Evolutionary conservation across 257 asterid species (phyloP).

Genomic region (Jacaranda mimosifolia): DNA sequence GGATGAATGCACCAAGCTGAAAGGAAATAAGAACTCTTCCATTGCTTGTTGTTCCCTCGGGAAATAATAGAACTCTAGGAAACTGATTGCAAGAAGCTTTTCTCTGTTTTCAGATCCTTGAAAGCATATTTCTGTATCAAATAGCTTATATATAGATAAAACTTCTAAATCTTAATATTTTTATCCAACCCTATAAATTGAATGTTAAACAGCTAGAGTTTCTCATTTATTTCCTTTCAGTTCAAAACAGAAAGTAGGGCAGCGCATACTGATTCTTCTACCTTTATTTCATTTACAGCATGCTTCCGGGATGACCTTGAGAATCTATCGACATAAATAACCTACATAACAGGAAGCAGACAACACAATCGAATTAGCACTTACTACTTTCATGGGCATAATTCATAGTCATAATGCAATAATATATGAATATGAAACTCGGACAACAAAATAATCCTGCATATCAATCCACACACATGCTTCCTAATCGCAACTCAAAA

Average conservation of each 20-base stretch:
- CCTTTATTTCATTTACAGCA: slow-evolving; percentile 97
- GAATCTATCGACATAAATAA: slow-evolving; percentile 92
- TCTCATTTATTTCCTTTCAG: slow-evolving; percentile 23
- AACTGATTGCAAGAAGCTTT: slow-evolving; percentile 84
- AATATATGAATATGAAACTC: not conserved
- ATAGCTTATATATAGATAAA: slow-evolving; percentile 75
- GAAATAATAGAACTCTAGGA: slow-evolving; percentile 97
- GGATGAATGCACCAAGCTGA: slow-evolving; percentile 98
- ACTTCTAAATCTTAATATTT: slow-evolving; percentile 37
- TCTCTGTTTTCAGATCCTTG: slow-evolving; percentile 97
- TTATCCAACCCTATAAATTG: slow-evolving; percentile 23
- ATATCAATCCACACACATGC: not conserved
- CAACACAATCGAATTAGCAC: slow-evolving; percentile 31
- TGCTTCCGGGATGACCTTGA: slow-evolving; percentile 87
- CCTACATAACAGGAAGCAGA: slow-evolving; percentile 54
- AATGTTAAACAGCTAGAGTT: not conserved
- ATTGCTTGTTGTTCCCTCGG: slow-evolving; percentile 99
- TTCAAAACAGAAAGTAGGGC: slow-evolving; percentile 14
- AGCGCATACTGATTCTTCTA: slow-evolving; percentile 51
- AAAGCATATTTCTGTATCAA: slow-evolving; percentile 91
- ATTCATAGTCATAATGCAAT: slow-evolving; percentile 6
- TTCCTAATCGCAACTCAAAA: not conserved
- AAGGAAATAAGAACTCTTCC: slow-evolving; percentile 92
- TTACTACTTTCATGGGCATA: slow-evolving; percentile 21
- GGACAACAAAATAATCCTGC: slow-evolving; percentile 6